These are phyloP conservation scores for Globisporangium parvum DNA, from an alignment of 352 stramenopile species.

Conservation along the genomic window DNA sequence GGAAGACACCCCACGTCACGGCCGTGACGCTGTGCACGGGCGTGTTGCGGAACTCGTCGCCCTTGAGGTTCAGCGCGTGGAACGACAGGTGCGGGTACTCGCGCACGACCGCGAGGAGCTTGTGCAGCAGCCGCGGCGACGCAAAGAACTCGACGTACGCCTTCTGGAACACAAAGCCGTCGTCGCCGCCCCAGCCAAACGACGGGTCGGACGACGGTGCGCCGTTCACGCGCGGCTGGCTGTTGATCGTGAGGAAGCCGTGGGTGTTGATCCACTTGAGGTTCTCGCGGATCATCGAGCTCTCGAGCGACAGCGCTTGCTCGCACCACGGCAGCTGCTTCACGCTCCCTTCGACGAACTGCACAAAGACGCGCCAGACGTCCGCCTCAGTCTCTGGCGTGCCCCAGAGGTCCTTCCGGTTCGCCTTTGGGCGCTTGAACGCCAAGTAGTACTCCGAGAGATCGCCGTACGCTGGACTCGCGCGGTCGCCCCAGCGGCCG, in stretches of 20 bases:
- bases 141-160: constrained; percentile 98
- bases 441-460: constrained; percentile 93
- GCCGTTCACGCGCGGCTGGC: constrained; percentile 88
- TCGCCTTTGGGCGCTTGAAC: constrained; percentile 75
- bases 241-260: constrained; percentile 97
- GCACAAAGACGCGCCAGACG: constrained; percentile 94
- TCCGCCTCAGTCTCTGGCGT: constrained; percentile 80
- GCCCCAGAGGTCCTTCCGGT: constrained; percentile 76
- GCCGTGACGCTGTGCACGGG: constrained; percentile 88
- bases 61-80: constrained; percentile 64
- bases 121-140: constrained; percentile 69
- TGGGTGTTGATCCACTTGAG: constrained; percentile 82
- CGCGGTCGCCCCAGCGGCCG: constrained; percentile 92
- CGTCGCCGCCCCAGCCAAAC: constrained; percentile 94
- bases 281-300: constrained; percentile 74
- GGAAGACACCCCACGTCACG: constrained; percentile 98
- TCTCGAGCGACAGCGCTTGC: constrained; percentile 91
- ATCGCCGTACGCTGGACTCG: constrained; percentile 93
- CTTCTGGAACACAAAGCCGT: constrained; percentile 98
- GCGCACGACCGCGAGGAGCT: constrained; percentile 46
- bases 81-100: constrained; percentile 76
- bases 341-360: constrained; percentile 69
- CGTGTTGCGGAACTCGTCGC: constrained; percentile 71
- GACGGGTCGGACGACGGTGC: constrained; percentile 79
- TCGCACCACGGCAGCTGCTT: constrained; percentile 97